These are phyloP conservation scores for Eleusine coracana DNA, from an alignment of 176 grass and related monocot genomes.

Conservation along the genomic window DNA sequence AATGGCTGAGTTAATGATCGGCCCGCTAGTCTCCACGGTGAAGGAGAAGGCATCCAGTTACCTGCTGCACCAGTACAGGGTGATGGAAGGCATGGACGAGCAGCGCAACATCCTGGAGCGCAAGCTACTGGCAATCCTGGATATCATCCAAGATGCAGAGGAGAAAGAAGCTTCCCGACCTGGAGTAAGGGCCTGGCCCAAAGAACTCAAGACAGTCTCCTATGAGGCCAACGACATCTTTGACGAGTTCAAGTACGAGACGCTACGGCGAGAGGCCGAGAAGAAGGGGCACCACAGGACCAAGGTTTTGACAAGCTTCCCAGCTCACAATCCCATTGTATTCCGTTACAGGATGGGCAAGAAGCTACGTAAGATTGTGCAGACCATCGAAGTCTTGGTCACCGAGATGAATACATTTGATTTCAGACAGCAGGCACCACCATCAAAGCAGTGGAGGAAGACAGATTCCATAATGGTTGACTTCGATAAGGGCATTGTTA, in stretches of 20 bases:
- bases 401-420: not conserved
- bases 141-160: slow-evolving; percentile 8
- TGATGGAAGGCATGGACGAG: slow-evolving; percentile 1
- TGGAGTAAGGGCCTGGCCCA: slow-evolving; percentile 10
- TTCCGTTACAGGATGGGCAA: slow-evolving; percentile 42
- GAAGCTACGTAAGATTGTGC: slow-evolving; percentile 39
- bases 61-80: slow-evolving; percentile 15
- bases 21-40: not conserved
- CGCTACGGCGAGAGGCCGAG: slow-evolving; percentile 18
- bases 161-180: not conserved
- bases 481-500: slow-evolving; percentile 14
- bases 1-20: not conserved
- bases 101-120: not conserved
- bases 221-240: slow-evolving; percentile 45
- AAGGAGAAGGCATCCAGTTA: not conserved
- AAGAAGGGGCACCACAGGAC: slow-evolving; percentile 7
- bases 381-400: not conserved
- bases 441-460: not conserved
- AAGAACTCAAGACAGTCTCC: slow-evolving; percentile 25
- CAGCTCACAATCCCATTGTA: not conserved
- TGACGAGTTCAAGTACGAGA: slow-evolving; percentile 47
- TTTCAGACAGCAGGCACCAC: not conserved
- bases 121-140: not conserved
- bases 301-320: not conserved
- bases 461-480: slow-evolving; percentile 21